phyloP scores from a whole-genome alignment of 2,329 filamentous ascomycete genomes.

The Diaporthe sp. region DNA sequence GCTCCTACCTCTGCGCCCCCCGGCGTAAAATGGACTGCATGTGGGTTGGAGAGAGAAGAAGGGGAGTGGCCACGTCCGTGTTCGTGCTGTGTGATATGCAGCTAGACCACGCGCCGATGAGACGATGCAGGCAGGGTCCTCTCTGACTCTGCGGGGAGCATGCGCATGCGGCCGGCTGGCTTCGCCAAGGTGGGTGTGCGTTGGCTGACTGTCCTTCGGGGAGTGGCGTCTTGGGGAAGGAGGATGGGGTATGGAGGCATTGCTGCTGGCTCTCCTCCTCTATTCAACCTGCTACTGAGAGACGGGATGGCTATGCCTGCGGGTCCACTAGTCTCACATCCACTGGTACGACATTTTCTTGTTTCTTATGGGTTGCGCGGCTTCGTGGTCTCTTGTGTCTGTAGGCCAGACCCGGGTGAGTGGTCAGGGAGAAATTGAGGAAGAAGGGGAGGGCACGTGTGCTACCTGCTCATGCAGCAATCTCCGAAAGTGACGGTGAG shows the following conservation, averaged over 20 bases:
- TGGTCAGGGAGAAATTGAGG: not conserved
- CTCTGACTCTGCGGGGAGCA: not conserved
- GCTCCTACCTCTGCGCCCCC: not conserved
- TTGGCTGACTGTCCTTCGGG: not conserved
- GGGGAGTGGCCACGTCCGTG: not conserved
- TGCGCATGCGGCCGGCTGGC: not conserved
- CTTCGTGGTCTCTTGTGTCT: not conserved
- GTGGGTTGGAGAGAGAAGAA: not conserved
- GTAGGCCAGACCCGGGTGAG: not conserved
- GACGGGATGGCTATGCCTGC: not conserved
- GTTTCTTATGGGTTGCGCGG: not conserved
- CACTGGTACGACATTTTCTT: too few species aligned
- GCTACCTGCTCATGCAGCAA: not conserved
- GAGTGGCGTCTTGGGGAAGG: not conserved
- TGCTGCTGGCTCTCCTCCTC: not conserved
- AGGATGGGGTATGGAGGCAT: not conserved
- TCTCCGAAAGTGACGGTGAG: slow-evolving; percentile 13
- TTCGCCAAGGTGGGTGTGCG: not conserved
- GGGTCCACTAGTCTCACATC: not conserved
- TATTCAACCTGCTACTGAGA: not conserved
- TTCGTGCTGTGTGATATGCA: not conserved
- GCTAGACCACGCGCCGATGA: not conserved
- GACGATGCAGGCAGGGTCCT: slow-evolving; percentile 3
- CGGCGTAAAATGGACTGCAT: not conserved
- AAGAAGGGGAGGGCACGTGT: not conserved